These are phyloP conservation scores for Jamesozyma hellenica DNA, from an alignment of 805 yeast species.

Conservation along the genomic window DNA sequence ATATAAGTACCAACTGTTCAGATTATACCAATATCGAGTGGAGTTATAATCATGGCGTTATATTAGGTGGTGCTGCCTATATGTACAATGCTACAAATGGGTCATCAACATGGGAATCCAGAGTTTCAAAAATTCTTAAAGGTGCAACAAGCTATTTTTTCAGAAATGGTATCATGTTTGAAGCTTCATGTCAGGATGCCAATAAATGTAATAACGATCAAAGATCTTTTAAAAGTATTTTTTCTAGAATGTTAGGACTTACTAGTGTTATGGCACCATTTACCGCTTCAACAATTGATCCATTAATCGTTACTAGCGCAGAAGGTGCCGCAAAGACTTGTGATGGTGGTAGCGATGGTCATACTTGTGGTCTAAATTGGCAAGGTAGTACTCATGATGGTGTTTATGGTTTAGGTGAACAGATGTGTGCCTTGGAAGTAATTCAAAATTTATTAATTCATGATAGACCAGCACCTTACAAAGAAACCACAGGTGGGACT, in stretches of 20 bases:
- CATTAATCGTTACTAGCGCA: slow-evolving; percentile 42
- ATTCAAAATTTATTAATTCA: slow-evolving; percentile 40
- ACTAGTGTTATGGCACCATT: slow-evolving; percentile 47
- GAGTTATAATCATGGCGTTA: slow-evolving; percentile 63
- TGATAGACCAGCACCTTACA: slow-evolving; percentile 43
- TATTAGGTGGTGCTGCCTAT: slow-evolving; percentile 61
- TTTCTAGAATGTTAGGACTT: slow-evolving; percentile 51
- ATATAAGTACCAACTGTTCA: slow-evolving; percentile 49
- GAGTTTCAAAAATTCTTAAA: slow-evolving; percentile 35
- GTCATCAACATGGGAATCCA: slow-evolving; percentile 39
- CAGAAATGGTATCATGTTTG: slow-evolving; percentile 44
- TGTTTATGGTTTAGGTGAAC: slow-evolving; percentile 66
- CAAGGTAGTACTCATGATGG: slow-evolving; percentile 48
- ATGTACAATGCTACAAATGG: slow-evolving; percentile 52
- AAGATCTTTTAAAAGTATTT: slow-evolving; percentile 62
- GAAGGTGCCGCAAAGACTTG: slow-evolving; percentile 62
- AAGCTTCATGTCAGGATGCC: slow-evolving; percentile 45
- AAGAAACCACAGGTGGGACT: slow-evolving; percentile 43
- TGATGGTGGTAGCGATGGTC: slow-evolving; percentile 63
- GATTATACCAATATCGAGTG: slow-evolving; percentile 44
- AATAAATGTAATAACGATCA: slow-evolving; percentile 61
- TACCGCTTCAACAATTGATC: slow-evolving; percentile 34
- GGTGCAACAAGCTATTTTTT: slow-evolving; percentile 44
- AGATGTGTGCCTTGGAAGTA: slow-evolving; percentile 62
- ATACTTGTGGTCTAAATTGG: slow-evolving; percentile 73